Percentiles rank a stretch among this genome's conserved stretches.
phyloP scores from a whole-genome alignment of 2,329 filamentous ascomycete species.

The Monosporascus cannonballus region DNA sequence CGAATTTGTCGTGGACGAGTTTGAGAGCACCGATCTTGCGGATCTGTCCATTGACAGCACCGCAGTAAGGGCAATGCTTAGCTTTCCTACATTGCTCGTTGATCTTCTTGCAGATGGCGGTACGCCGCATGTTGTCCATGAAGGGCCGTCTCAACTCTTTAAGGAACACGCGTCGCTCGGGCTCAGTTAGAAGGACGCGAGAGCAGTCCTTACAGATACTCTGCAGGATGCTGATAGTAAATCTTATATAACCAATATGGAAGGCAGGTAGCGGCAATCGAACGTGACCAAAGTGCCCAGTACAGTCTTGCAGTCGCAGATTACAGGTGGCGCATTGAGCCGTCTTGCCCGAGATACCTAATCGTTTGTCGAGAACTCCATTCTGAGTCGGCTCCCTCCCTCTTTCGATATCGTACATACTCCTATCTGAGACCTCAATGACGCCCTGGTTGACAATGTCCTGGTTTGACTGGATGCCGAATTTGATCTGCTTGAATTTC shows the following conservation, averaged over 20 bases:
- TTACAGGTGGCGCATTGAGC: constrained; percentile 78
- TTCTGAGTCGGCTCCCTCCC: constrained; percentile 70
- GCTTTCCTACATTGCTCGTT: constrained; percentile 86
- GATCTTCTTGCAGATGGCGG: constrained; percentile 80
- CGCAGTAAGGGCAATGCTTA: constrained; percentile 75
- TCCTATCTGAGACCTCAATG: constrained; percentile 87
- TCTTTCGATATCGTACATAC: constrained; percentile 85
- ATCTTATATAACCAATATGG: constrained; percentile 92
- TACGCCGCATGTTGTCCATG: constrained; percentile 79
- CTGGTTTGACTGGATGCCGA: constrained; percentile 90
- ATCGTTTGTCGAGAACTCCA: constrained; percentile 80
- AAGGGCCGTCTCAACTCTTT: constrained; percentile 73
- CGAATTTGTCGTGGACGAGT: constrained; percentile 88
- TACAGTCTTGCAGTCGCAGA: constrained; percentile 74
- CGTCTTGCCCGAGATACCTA: constrained; percentile 75
- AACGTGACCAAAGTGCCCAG: constrained; percentile 93
- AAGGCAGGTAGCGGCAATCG: constrained; percentile 86
- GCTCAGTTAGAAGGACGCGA: constrained; percentile 73
- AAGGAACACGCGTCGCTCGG: constrained; percentile 71
- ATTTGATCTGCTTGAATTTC: constrained; percentile 88
- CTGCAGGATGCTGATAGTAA: constrained; percentile 86
- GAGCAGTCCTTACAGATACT: constrained; percentile 96
- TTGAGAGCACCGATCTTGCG: constrained; percentile 91
- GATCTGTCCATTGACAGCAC: constrained; percentile 80
- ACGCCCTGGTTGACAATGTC: constrained; percentile 95